Conservation (phyloP, 306 rosid genomes). For the Fragaria nilgerrensis region DNA sequence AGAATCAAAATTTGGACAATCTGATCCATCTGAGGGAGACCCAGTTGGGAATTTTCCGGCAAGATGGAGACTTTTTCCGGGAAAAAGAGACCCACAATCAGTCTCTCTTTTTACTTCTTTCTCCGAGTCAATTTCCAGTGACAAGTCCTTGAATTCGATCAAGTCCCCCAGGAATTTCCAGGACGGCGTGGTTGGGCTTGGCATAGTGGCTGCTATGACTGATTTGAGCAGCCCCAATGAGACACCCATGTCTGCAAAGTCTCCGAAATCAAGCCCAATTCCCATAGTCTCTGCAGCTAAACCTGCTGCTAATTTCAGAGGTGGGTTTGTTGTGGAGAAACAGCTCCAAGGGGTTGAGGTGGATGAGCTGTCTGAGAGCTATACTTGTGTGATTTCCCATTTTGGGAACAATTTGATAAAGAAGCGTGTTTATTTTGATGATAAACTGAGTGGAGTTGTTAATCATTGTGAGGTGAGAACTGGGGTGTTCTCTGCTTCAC, state of each 20-base stretch:
- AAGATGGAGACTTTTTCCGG: conserved; percentile 37
- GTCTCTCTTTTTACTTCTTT: conserved; percentile 42
- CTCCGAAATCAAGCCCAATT: conserved; percentile 48
- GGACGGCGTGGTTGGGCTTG: conserved; percentile 59
- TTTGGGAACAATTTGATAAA: conserved; percentile 29
- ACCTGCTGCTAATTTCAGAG: conserved; percentile 60
- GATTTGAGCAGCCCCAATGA: conserved; percentile 26
- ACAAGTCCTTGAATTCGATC: conserved; percentile 15
- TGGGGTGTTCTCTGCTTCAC: conserved; percentile 59
- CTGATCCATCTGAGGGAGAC: not conserved
- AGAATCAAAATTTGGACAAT: not conserved
- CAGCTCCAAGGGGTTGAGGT: conserved; percentile 20
- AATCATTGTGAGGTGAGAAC: conserved; percentile 25
- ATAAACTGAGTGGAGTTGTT: conserved; percentile 27
- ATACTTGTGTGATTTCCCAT: conserved; percentile 59
- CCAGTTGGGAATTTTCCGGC: conserved; percentile 10
- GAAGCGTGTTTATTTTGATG: conserved; percentile 45
- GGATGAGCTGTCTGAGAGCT: conserved; percentile 51
- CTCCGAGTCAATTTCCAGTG: conserved; percentile 39
- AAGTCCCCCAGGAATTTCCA: conserved; percentile 51
- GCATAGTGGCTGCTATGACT: conserved; percentile 75
- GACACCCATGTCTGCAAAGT: conserved; percentile 11
- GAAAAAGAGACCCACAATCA: conserved; percentile 38
- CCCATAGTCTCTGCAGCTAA: conserved; percentile 64
- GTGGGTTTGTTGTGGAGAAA: conserved; percentile 27